A percentile compares a stretch with the other conserved stretches of the same genome.
Evolutionary conservation across 495 filamentous ascomycete species (phyloP).

Genomic region (Pyrenula aspistea): DNA sequence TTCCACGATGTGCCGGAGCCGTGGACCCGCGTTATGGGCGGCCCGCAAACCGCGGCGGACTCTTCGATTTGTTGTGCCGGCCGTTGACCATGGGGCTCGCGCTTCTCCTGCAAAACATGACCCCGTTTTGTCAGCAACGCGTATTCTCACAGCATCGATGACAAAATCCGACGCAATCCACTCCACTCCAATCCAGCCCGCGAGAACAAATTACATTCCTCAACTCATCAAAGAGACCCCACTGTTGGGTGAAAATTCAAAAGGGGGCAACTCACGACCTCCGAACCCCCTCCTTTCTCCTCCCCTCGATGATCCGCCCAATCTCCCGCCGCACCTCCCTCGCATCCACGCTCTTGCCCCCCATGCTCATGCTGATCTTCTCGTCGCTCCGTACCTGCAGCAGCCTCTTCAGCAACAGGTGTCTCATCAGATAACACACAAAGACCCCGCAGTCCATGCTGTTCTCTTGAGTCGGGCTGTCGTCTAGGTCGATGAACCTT

Average conservation of each 20-base stretch:
- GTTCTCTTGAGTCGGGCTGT: slow-evolving; percentile 87
- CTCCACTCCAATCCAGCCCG: no score
- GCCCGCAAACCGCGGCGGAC: background rate
- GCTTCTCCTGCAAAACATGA: slow-evolving; percentile 10
- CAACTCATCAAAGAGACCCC: no score
- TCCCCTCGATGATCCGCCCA: slow-evolving; percentile 67
- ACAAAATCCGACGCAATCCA: no score
- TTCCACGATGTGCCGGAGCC: no score
- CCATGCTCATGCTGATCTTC: slow-evolving; percentile 91
- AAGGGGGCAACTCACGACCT: slow-evolving; percentile 48
- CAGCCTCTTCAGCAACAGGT: slow-evolving; percentile 74
- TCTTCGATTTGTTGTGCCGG: background rate
- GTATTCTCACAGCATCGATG: background rate
- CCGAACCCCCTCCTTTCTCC: slow-evolving; percentile 70
- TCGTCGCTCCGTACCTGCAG: slow-evolving; percentile 60
- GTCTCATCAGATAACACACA: slow-evolving; percentile 86
- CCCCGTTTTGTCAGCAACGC: background rate
- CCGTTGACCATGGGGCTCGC: slow-evolving; percentile 8
- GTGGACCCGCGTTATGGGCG: background rate
- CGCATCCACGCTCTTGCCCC: slow-evolving; percentile 67
- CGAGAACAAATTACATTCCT: no score
- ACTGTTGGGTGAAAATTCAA: slow-evolving; percentile 12
- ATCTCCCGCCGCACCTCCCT: slow-evolving; percentile 71
- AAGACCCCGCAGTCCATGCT: slow-evolving; percentile 90
- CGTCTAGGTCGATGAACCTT: slow-evolving; percentile 62